Percentiles rank a stretch among this genome's conserved stretches.
phyloP scores from a whole-genome alignment of 169 alveolate species.

The Eimeria necatrix region DNA sequence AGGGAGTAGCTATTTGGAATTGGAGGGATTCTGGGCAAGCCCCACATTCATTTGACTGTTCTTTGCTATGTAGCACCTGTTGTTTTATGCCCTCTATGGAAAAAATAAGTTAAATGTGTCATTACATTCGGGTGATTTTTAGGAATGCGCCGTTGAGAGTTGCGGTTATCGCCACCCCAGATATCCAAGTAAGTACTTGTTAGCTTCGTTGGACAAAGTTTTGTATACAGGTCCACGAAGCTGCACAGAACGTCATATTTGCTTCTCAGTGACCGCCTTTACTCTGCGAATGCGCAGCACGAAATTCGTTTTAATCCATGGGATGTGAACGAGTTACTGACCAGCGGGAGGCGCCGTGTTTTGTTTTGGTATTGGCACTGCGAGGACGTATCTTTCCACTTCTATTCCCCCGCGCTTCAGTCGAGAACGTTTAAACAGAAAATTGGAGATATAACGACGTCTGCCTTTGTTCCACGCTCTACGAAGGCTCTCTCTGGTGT shows the following conservation, averaged over 20 bases:
- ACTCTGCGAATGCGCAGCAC: slow-evolving; percentile 76
- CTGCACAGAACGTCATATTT: neutral
- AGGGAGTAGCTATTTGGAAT: slow-evolving; percentile 80
- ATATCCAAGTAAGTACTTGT: slow-evolving; percentile 62
- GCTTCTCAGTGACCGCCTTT: neutral
- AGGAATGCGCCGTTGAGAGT: slow-evolving; percentile 68
- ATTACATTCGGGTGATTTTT: neutral
- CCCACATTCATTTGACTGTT: neutral
- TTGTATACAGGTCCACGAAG: neutral
- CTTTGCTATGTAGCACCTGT: neutral
- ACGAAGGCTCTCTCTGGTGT: slow-evolving; percentile 83
- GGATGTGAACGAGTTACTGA: slow-evolving; percentile 92
- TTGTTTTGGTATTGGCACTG: slow-evolving; percentile 92
- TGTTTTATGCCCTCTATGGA: neutral
- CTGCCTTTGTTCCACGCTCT: slow-evolving; percentile 90
- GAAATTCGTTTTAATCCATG: slow-evolving; percentile 89
- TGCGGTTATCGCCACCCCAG: slow-evolving; percentile 81
- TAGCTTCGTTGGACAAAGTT: neutral
- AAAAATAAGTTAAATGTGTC: neutral
- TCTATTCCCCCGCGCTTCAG: slow-evolving; percentile 85
- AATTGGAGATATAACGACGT: slow-evolving; percentile 90
- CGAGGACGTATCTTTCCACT: slow-evolving; percentile 82
- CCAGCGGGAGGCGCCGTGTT: slow-evolving; percentile 92
- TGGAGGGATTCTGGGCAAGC: slow-evolving; percentile 71
- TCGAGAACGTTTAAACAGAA: slow-evolving; percentile 85